Base-by-base conservation (phyloP, 345 rosid genomes). In the Brassica carinata region DNA sequence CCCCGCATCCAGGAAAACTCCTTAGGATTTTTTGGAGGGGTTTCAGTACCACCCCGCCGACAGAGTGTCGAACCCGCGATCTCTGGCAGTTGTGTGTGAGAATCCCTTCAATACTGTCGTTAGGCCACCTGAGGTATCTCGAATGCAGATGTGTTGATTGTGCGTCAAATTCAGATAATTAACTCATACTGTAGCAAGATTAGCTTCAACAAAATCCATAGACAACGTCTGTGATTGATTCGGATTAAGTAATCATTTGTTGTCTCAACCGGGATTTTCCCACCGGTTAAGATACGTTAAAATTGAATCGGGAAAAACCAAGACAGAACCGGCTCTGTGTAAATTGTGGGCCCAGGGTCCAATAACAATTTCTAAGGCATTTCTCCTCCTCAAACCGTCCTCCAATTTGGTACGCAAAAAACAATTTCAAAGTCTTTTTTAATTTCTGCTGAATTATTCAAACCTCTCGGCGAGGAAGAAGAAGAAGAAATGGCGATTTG, bases 401-500 rank as follows among this genome's bases (percentile, higher is more conserved):
- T 67, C 79, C 66, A 67, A 61, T 19, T 61, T 4, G 19, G 3
- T 17, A 55, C 2, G 31, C 31, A 23, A 61, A 11, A 9, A 61
- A 67, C 27, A 18, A 69, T 5, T 61, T 57, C 13, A 77, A 61
- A n/a, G 19, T 53, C 8, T 62, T 70, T 61, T 10, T 61, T 10
- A 4, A 38, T 69, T 13, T 31, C 43, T 59, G 57, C 67, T 19
- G 36, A 69, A 61, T 64, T 57, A 33, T 53, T 53, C 58, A 53
- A 64, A 38, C 38, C 36, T 34, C 48, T 29, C 57, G 11, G n/a
- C 66, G 8, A 72, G 18, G 74, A 38, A 30, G 67, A 73, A 36
- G 18, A 51, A 51, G 57, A 51, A 53, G 58, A 38, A 73, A 84
- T 85, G 90, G 64, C 67, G 76, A 81, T 74, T 65, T 79, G 83